These are phyloP conservation scores for Coffea eugenioides DNA, from an alignment of 257 asterid genomes.

Conservation along the genomic window DNA sequence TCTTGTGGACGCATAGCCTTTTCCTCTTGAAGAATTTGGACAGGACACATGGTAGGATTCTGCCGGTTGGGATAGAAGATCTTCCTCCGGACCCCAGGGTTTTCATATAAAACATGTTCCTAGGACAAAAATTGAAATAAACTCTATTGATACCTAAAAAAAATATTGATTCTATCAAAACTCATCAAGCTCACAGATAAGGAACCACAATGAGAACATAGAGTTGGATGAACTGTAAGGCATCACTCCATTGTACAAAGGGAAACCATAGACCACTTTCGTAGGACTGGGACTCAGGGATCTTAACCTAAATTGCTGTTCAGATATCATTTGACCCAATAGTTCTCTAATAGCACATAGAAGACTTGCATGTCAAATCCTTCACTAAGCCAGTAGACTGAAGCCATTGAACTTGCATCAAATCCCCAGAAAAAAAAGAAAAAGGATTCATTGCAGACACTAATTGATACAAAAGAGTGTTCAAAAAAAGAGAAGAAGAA, in stretches of 20 bases:
- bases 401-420: too few relatives aligned
- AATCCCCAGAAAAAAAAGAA: too few relatives aligned
- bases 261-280: background rate
- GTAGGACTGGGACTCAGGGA: background rate
- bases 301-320: background rate
- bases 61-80: conserved; percentile 28
- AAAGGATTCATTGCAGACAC: too few relatives aligned
- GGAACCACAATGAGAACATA: background rate
- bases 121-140: background rate
- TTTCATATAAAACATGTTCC: conserved; percentile 30
- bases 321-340: background rate
- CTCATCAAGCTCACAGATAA: background rate
- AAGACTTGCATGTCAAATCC: background rate
- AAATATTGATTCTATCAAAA: background rate
- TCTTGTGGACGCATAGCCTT: conserved; percentile 30
- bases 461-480: too few relatives aligned
- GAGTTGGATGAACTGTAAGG: background rate
- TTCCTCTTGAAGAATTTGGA: conserved; percentile 34
- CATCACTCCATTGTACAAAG: background rate
- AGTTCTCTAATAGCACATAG: background rate
- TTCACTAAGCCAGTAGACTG: background rate
- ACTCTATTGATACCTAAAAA: background rate
- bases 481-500: too few relatives aligned
- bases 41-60: conserved; percentile 32
- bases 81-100: conserved; percentile 28